Conservation (phyloP, 2,329 filamentous ascomycete species). For the Aspergillus fructus region DNA sequence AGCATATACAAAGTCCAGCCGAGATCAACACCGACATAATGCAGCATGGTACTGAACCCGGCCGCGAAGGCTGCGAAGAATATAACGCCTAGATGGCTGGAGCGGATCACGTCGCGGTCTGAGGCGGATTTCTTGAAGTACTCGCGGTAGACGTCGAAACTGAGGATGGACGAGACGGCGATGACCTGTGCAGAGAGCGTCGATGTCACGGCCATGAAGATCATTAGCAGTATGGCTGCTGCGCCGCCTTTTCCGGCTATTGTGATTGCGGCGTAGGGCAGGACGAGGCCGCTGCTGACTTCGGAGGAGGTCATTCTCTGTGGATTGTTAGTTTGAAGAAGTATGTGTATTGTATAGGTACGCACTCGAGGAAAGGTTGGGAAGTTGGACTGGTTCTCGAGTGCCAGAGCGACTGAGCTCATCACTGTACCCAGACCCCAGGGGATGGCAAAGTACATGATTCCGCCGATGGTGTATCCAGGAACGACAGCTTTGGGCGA, state of each 20-base stretch:
- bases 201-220: not conserved
- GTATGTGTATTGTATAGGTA: not conserved
- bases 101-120: not conserved
- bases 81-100: slow-evolving; percentile 53
- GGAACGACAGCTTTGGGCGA: slow-evolving; percentile 50
- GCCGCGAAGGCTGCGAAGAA: slow-evolving; percentile 54
- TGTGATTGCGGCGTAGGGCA: slow-evolving; percentile 40
- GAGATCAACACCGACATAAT: slow-evolving; percentile 56
- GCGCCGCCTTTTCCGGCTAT: slow-evolving; percentile 16
- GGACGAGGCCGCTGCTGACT: slow-evolving; percentile 37
- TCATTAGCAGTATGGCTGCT: not conserved
- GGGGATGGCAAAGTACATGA: slow-evolving; percentile 56
- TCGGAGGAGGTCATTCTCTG: slow-evolving; percentile 39
- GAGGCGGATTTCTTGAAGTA: not conserved
- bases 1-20: slow-evolving; percentile 58
- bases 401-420: slow-evolving; percentile 48
- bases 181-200: not conserved
- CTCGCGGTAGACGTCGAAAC: not conserved
- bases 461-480: slow-evolving; percentile 53
- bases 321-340: not conserved
- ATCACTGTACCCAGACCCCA: slow-evolving; percentile 54
- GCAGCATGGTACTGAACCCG: slow-evolving; percentile 52
- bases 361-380: slow-evolving; percentile 53
- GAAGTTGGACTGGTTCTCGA: slow-evolving; percentile 51
- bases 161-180: not conserved